These are phyloP conservation scores for Schizosaccharomyces cryophilus DNA, from an alignment of 805 yeast genomes.

Conservation along the genomic window DNA sequence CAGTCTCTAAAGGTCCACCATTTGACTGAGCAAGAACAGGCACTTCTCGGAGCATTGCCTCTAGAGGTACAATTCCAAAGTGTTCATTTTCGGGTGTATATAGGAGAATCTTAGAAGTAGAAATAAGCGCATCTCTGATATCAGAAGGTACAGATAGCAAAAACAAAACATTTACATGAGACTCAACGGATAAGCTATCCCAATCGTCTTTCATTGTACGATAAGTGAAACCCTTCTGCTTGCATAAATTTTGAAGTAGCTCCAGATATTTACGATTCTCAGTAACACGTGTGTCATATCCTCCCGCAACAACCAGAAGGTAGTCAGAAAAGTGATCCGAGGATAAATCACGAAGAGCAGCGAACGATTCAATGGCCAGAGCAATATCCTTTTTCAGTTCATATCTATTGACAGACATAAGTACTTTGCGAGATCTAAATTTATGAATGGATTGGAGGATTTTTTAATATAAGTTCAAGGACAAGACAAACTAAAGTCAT, in stretches of 20 bases:
- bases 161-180: constrained; percentile 31
- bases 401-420: constrained; percentile 67
- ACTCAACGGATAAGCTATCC: neutral
- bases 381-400: constrained; percentile 66
- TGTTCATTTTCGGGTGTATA: constrained; percentile 88
- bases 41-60: constrained; percentile 64
- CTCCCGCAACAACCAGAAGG: constrained; percentile 55
- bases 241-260: constrained; percentile 31
- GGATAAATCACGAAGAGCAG: constrained; percentile 16
- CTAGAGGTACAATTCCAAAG: constrained; percentile 93
- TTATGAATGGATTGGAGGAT: neutral
- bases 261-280: constrained; percentile 55
- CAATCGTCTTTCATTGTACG: constrained; percentile 18
- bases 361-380: constrained; percentile 50
- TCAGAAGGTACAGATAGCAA: constrained; percentile 54
- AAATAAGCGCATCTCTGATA: constrained; percentile 37
- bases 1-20: constrained; percentile 85
- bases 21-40: constrained; percentile 68
- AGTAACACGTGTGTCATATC: constrained; percentile 49
- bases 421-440: constrained; percentile 12
- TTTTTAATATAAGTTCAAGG: too few relatives aligned
- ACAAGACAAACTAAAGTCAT: too few relatives aligned
- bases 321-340: constrained; percentile 16
- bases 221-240: constrained; percentile 21
- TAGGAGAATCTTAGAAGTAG: constrained; percentile 32